Evolutionary conservation across 305 asterid species (phyloP).

Genomic region (Petunia hybrid): DNA sequence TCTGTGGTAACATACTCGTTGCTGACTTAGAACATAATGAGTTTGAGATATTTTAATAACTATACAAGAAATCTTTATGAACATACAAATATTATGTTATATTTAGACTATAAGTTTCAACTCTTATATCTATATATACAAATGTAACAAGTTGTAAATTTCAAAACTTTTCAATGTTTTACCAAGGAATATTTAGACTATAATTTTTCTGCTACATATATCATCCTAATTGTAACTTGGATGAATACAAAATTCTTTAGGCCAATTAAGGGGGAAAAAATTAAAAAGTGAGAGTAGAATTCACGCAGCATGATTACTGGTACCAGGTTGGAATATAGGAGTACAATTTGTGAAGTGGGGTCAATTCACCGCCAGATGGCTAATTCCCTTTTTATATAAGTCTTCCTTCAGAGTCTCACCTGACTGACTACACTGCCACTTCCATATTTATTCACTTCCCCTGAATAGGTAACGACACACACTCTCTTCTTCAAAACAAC

Average conservation of each 20-base stretch:
- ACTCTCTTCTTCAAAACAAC: background rate
- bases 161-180: no score
- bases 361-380: slow-evolving; percentile 8
- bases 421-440: background rate
- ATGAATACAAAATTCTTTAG: no score
- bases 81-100: no score
- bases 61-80: no score
- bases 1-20: background rate
- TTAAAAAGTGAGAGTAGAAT: background rate
- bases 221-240: no score
- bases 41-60: no score
- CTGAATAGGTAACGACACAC: slow-evolving; percentile 2
- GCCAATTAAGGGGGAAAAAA: background rate
- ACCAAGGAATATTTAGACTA: no score
- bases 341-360: slow-evolving; percentile 17
- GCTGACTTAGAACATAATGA: background rate
- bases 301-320: slow-evolving; percentile 43
- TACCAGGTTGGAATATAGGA: slow-evolving; percentile 26
- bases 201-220: no score
- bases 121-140: no score
- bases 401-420: slow-evolving; percentile 2
- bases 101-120: no score
- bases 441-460: slow-evolving; percentile 2
- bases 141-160: no score
- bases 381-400: background rate